A percentile compares a stretch with the other conserved stretches of the same genome.
phyloP scores from a whole-genome alignment of 208 protist genomes.

The Trypanosoma theileri region DNA sequence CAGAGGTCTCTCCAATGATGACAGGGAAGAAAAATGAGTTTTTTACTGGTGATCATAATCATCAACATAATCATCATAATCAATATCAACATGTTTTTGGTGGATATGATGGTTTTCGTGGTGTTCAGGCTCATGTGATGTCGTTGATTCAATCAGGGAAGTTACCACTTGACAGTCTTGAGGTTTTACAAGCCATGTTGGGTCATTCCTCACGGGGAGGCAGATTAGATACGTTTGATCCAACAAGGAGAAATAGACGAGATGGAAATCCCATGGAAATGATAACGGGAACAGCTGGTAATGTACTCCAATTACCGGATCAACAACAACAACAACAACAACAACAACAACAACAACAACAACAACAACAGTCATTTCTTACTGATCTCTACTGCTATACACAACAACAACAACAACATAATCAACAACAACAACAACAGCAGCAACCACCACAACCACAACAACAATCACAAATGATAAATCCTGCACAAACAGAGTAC shows the following conservation, averaged over 20 bases:
- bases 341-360: not conserved
- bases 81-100: conserved; percentile 1
- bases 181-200: conserved; percentile 28
- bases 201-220: conserved; percentile 13
- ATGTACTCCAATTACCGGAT: not conserved
- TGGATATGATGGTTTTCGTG: not conserved
- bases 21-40: not conserved
- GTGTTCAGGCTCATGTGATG: conserved; percentile 14
- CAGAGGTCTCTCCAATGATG: not conserved
- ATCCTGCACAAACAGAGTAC: not conserved
- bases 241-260: not conserved
- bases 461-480: conserved; percentile 1
- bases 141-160: conserved; percentile 21
- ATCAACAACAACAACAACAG: conserved; percentile 8
- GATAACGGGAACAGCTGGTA: not conserved
- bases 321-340: not conserved
- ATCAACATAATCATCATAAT: not conserved
- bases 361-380: not conserved
- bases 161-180: conserved; percentile 22
- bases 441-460: conserved; percentile 4
- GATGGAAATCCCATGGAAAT: not conserved
- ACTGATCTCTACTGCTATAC: not conserved
- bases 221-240: conserved; percentile 1
- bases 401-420: conserved; percentile 10
- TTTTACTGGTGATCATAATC: not conserved